Evolutionary conservation across 2,329 filamentous ascomycete species (phyloP).

Genomic region (Neonectria sp.): DNA sequence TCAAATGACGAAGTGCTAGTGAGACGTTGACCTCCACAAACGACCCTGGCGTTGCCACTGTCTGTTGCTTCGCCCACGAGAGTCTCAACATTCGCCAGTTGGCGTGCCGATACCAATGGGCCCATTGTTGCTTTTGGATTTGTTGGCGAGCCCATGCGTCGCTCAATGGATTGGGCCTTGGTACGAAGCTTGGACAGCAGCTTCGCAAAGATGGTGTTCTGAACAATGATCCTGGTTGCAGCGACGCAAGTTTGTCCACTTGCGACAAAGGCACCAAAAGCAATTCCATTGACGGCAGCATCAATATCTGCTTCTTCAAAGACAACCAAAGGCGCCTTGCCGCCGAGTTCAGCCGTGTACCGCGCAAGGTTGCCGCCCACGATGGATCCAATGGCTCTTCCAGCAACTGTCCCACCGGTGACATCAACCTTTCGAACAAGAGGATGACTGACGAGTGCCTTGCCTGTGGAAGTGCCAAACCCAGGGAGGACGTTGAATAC

Average conservation of each 20-base stretch:
- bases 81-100: constrained; percentile 77
- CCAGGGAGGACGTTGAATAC: constrained; percentile 76
- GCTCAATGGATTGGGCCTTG: constrained; percentile 70
- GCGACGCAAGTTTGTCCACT: constrained; percentile 75
- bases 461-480: constrained; percentile 66
- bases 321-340: constrained; percentile 79
- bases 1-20: constrained; percentile 64
- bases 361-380: constrained; percentile 77
- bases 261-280: constrained; percentile 70
- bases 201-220: constrained; percentile 75
- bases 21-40: constrained; percentile 65
- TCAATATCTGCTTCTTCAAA: constrained; percentile 76
- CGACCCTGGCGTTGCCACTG: constrained; percentile 55
- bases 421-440: constrained; percentile 78
- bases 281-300: constrained; percentile 78
- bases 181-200: constrained; percentile 75
- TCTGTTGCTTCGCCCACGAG: constrained; percentile 76
- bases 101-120: constrained; percentile 71
- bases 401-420: constrained; percentile 81
- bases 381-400: constrained; percentile 76
- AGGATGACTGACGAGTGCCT: constrained; percentile 66
- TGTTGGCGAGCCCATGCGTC: constrained; percentile 70
- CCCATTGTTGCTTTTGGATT: constrained; percentile 75
- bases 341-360: constrained; percentile 80
- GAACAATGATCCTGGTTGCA: constrained; percentile 82